Conservation (phyloP, 2,329 filamentous ascomycete genomes). For the Phialophora chinensis region DNA sequence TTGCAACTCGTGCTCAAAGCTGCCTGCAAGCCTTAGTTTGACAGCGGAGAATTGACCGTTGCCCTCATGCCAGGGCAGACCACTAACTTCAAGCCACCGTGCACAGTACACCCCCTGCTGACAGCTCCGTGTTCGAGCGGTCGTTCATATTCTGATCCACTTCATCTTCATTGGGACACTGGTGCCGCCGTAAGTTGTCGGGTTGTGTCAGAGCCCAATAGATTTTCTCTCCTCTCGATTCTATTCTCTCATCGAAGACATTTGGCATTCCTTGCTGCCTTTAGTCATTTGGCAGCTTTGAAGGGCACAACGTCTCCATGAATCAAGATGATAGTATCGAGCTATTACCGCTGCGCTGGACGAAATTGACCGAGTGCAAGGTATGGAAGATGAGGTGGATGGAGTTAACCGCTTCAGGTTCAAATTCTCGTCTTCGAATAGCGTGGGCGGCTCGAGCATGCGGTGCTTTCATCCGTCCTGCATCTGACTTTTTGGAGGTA, state of each 20-base stretch:
- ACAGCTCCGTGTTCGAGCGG: neutral
- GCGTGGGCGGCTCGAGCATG: slow-evolving; percentile 1
- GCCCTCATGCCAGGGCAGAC: slow-evolving; percentile 25
- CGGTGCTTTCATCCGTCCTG: neutral
- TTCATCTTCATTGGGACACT: neutral
- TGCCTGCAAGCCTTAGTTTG: slow-evolving; percentile 8
- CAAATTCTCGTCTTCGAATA: neutral
- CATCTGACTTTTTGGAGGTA: slow-evolving; percentile 14
- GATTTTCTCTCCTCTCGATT: neutral
- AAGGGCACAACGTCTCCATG: neutral
- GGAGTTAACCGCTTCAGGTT: neutral
- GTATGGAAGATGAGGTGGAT: neutral
- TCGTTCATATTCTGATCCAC: neutral
- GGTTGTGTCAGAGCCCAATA: neutral
- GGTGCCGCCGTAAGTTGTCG: neutral
- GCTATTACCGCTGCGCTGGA: neutral
- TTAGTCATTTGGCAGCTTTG: neutral
- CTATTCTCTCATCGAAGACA: neutral
- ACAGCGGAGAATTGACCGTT: slow-evolving; percentile 21
- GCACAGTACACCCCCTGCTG: slow-evolving; percentile 3
- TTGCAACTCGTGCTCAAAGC: slow-evolving; percentile 19
- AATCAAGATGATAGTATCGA: neutral
- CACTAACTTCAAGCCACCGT: neutral
- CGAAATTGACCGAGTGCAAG: neutral
- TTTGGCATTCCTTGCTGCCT: neutral